These are phyloP conservation scores for Choiromyces venosus DNA, from an alignment of 495 filamentous ascomycete species.

Conservation along the genomic window DNA sequence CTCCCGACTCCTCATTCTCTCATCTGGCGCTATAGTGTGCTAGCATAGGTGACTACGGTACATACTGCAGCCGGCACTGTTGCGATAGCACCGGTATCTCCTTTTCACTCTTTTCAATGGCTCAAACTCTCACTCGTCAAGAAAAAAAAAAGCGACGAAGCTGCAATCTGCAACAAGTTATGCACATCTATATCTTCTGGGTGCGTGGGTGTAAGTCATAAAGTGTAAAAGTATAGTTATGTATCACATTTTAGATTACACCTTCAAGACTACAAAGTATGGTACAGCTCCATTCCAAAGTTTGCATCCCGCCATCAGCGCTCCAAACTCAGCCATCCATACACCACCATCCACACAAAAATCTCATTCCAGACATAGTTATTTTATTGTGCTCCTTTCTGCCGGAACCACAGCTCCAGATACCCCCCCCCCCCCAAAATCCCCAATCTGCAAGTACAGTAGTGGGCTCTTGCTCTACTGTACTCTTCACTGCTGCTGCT, in stretches of 20 bases:
- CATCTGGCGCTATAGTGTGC: not conserved
- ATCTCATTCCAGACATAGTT: not conserved
- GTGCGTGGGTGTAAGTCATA: not conserved
- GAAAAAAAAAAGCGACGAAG: not conserved
- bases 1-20: not conserved
- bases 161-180: not conserved
- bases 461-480: conserved; percentile 1
- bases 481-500: not conserved
- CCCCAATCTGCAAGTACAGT: conserved; percentile 4
- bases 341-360: not conserved
- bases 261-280: not conserved
- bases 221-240: not conserved
- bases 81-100: not conserved
- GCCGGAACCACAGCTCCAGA: not conserved
- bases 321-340: not conserved
- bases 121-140: not conserved
- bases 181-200: not conserved
- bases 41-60: not conserved
- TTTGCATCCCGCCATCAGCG: not conserved
- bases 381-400: not conserved
- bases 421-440: not conserved
- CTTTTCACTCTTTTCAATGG: not conserved
- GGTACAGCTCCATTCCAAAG: not conserved
- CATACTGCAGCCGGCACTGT: not conserved
- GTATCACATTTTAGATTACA: not conserved